Evolutionary conservation across 148 eudicot genomes (phyloP).

Genomic region (Chenopodium berlandieri): DNA sequence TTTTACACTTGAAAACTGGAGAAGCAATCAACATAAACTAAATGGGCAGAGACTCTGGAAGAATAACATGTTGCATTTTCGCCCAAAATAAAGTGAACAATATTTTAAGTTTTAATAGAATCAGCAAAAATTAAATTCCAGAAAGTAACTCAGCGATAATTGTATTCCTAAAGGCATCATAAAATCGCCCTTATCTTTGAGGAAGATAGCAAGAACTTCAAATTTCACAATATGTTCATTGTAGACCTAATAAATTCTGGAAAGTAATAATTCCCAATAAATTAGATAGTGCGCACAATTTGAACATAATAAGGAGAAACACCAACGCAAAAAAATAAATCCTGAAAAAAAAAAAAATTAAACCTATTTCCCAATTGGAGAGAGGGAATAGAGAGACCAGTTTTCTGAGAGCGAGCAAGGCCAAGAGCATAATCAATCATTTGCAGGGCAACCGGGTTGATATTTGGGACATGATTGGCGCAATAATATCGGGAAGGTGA

Average conservation of each 20-base stretch:
- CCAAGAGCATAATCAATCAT: slow-evolving; percentile 78
- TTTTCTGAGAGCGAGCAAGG: slow-evolving; percentile 58
- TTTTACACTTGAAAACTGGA: not conserved
- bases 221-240: not conserved
- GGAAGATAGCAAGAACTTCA: not conserved
- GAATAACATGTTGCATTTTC: not conserved
- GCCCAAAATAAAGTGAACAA: not conserved
- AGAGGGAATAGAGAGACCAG: slow-evolving; percentile 46
- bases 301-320: not conserved
- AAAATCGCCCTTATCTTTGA: not conserved
- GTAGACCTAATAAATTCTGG: not conserved
- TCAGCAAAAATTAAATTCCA: not conserved
- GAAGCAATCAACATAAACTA: not conserved
- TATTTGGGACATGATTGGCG: slow-evolving; percentile 27
- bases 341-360: not conserved
- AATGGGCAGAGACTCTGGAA: not conserved
- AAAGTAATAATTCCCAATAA: not conserved
- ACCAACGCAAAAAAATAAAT: not conserved
- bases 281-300: not conserved
- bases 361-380: not conserved
- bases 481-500: slow-evolving; percentile 31
- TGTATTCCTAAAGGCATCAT: not conserved
- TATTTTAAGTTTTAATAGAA: not conserved
- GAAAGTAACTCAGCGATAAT: not conserved
- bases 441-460: slow-evolving; percentile 64